Evolutionary conservation across 2,329 filamentous ascomycete species (phyloP).

Genomic region (Botrytis porri): DNA sequence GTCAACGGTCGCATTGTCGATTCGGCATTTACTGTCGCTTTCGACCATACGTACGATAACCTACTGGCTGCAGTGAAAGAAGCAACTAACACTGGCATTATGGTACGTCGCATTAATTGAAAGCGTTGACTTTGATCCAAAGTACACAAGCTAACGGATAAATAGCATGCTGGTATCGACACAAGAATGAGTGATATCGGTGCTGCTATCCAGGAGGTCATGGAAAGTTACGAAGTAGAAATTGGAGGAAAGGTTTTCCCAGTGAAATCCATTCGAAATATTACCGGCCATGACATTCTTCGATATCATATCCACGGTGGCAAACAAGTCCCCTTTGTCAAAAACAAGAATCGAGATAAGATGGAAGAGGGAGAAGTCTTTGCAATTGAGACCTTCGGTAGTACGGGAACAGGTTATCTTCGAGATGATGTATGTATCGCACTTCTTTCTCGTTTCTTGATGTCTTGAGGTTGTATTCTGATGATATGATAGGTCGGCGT

Average conservation of each 20-base stretch:
- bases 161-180: constrained; percentile 50
- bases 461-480: constrained; percentile 16
- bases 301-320: constrained; percentile 55
- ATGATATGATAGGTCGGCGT: constrained; percentile 43
- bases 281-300: constrained; percentile 54
- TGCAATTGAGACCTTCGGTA: constrained; percentile 58
- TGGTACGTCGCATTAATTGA: constrained; percentile 22
- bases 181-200: constrained; percentile 53
- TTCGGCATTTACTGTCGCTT: constrained; percentile 75
- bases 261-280: constrained; percentile 51
- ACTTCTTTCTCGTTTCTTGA: constrained; percentile 3
- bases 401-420: constrained; percentile 49
- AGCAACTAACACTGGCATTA: constrained; percentile 61
- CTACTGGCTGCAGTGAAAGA: constrained; percentile 70
- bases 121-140: background rate
- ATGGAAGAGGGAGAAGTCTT: constrained; percentile 60
- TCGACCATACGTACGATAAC: constrained; percentile 72
- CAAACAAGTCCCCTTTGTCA: constrained; percentile 54
- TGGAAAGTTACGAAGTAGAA: constrained; percentile 59
- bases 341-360: constrained; percentile 47
- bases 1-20: constrained; percentile 78
- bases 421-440: constrained; percentile 44
- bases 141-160: constrained; percentile 11
- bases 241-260: constrained; percentile 49
- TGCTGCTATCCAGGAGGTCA: constrained; percentile 54